Base-by-base conservation (phyloP, 2,329 filamentous ascomycete species). In the Fusarium sp. region DNA sequence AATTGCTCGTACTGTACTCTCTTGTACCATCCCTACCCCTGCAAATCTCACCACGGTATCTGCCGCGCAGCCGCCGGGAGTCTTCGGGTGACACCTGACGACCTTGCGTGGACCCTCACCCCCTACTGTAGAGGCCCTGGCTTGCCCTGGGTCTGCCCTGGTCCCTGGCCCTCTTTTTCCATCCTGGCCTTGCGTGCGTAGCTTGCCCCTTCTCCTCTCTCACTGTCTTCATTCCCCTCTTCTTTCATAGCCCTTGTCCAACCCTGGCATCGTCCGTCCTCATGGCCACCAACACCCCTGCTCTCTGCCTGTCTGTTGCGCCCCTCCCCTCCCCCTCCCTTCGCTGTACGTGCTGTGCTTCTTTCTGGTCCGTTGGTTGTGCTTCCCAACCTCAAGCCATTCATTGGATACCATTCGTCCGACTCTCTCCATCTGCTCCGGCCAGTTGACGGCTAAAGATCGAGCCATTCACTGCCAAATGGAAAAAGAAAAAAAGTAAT, bases 31-130 rank as follows among this genome's bases (percentile, higher is more conserved):
- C 11, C 27, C n/a, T 70, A 61, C 48, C 69, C 57, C 35, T 63
- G 50, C n/a, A 66, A 70, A 73, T 63, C 66, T 67, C 66, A 57
- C 27, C 43, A 54, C 70, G 62, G 70, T 61, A 70, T 67, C 71
- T 73, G 58, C 71, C 70, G 70, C 54, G 43, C 58, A 67, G 58
- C 54, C 65, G 59, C 73, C 65, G 54, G 70, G 64, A 66, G 61
- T 73, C 70, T 65, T 74, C 67, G 73, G 70, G 66, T 70, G 68
- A 72, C 71, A 72, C 64, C 64, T 59, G 66, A 64, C 70, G 59
- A 67, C 66, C 66, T 67, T 66, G 48, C 54, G 41, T 59, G 58
- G 41, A 20, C 70, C 64, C 60, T 67, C 60, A 58, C 60, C 50
- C 65, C 60, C 32, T 58, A 30, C 20, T 25, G 32, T 61, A 68